Conservation (phyloP, 2,329 filamentous ascomycete genomes). For the Aspergillus jensenii region DNA sequence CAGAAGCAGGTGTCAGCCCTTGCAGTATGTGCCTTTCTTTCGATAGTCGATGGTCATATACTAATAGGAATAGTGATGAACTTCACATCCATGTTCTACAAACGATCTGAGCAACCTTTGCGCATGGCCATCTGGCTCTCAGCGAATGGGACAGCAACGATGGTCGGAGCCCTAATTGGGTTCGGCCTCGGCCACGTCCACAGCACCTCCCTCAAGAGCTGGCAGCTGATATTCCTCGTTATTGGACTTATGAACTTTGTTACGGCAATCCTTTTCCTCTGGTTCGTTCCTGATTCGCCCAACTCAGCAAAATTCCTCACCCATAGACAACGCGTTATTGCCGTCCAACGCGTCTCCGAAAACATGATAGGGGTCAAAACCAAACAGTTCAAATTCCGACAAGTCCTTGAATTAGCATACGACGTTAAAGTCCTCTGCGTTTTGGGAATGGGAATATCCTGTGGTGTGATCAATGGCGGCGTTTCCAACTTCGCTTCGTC, state of each 20-base stretch:
- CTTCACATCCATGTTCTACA: conserved; percentile 41
- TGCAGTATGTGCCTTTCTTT: conserved; percentile 22
- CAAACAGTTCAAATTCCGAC: conserved; percentile 31
- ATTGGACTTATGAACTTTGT: conserved; percentile 48
- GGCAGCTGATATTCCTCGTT: conserved; percentile 44
- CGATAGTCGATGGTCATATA: neutral
- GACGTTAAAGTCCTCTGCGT: conserved; percentile 43
- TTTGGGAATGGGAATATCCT: conserved; percentile 42
- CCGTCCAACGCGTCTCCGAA: conserved; percentile 42
- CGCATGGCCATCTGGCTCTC: conserved; percentile 38
- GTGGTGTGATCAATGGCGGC: conserved; percentile 52
- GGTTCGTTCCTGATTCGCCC: conserved; percentile 40
- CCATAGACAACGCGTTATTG: conserved; percentile 40
- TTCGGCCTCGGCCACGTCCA: conserved; percentile 37
- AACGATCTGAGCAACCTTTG: conserved; percentile 37
- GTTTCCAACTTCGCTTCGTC: conserved; percentile 51
- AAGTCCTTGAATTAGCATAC: conserved; percentile 40
- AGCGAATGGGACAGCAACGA: conserved; percentile 38
- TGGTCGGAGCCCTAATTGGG: conserved; percentile 37
- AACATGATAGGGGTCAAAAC: conserved; percentile 46
- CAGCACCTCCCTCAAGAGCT: conserved; percentile 27
- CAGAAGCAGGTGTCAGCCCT: conserved; percentile 37
- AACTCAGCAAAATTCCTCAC: conserved; percentile 40
- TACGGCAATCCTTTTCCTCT: conserved; percentile 34
- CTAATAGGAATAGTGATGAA: conserved; percentile 27